A percentile compares a stretch with the other conserved stretches of the same genome.
phyloP scores from a whole-genome alignment of 2,329 filamentous ascomycete genomes.

The Aotearoamyces nothofagi region DNA sequence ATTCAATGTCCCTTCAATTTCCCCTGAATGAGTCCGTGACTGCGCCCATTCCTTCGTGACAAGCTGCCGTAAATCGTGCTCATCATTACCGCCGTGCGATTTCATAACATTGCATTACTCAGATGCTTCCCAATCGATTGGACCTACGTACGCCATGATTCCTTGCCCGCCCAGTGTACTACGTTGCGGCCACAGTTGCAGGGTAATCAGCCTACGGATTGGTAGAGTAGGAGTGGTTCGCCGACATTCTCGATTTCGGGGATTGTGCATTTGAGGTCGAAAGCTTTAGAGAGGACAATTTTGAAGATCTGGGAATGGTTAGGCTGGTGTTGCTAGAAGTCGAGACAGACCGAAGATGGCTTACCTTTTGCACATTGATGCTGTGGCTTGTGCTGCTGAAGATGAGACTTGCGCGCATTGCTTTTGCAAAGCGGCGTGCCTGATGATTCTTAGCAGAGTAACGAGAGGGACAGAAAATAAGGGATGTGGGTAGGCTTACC shows the following conservation, averaged over 20 bases:
- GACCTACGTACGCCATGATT: too few relatives aligned
- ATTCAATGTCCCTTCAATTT: too few relatives aligned
- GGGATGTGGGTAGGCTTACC: constrained; percentile 30
- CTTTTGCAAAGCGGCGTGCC: constrained; percentile 92
- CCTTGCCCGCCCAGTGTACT: too few relatives aligned
- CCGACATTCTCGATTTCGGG: constrained; percentile 97
- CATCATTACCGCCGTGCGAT: too few relatives aligned
- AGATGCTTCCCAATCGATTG: too few relatives aligned
- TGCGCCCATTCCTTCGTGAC: too few relatives aligned
- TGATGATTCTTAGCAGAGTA: constrained; percentile 22
- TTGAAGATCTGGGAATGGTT: constrained; percentile 78
- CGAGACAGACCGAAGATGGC: constrained; percentile 5
- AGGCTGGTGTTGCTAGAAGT: not conserved
- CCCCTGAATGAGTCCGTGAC: too few relatives aligned
- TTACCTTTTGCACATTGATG: constrained; percentile 98
- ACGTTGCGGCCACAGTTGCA: too few relatives aligned
- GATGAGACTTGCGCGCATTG: constrained; percentile 94
- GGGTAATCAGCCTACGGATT: constrained; percentile 29
- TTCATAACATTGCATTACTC: too few relatives aligned
- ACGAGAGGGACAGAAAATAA: constrained; percentile 2
- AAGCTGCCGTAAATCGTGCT: too few relatives aligned
- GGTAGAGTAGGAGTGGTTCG: constrained; percentile 87
- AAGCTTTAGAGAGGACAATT: constrained; percentile 95
- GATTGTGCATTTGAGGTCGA: constrained; percentile 97
- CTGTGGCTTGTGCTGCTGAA: constrained; percentile 98